Evolutionary conservation across 139 green algal species (phyloP).

Genomic region (Closterium sp.): DNA sequence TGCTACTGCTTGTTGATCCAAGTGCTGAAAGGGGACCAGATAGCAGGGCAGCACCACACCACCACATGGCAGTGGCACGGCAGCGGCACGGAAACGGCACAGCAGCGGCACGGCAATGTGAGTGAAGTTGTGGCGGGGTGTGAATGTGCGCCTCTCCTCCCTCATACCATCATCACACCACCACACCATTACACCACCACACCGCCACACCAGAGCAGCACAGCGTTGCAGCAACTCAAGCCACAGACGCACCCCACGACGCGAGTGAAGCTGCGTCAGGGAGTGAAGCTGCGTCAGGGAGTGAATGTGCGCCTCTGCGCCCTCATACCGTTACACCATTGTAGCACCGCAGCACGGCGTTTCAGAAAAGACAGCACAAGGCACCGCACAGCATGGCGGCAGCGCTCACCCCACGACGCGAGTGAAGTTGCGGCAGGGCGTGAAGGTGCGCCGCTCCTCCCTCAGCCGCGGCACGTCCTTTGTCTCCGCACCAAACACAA

Average conservation of each 20-base stretch:
- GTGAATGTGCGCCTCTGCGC: slow-evolving; percentile 69
- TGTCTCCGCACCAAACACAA: slow-evolving; percentile 73
- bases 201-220: neutral
- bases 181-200: neutral
- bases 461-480: slow-evolving; percentile 67
- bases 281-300: slow-evolving; percentile 64
- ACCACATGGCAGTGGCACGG: too few species aligned
- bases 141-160: too few species aligned
- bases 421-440: slow-evolving; percentile 62
- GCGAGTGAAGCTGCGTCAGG: slow-evolving; percentile 62
- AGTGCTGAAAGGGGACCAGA: too few species aligned
- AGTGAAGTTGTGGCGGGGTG: too few species aligned
- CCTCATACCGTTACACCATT: slow-evolving; percentile 68
- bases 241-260: slow-evolving; percentile 58
- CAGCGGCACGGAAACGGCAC: neutral
- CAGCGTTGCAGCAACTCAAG: too few species aligned
- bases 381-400: neutral
- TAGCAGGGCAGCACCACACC: too few species aligned
- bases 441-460: slow-evolving; percentile 69
- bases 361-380: neutral
- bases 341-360: slow-evolving; percentile 67
- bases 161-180: neutral
- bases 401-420: slow-evolving; percentile 58
- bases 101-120: too few species aligned
- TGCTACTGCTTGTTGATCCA: too few species aligned